Evolutionary conservation across 2,329 filamentous ascomycete genomes (phyloP).

Genomic region (Purpureocillium lavendulum): DNA sequence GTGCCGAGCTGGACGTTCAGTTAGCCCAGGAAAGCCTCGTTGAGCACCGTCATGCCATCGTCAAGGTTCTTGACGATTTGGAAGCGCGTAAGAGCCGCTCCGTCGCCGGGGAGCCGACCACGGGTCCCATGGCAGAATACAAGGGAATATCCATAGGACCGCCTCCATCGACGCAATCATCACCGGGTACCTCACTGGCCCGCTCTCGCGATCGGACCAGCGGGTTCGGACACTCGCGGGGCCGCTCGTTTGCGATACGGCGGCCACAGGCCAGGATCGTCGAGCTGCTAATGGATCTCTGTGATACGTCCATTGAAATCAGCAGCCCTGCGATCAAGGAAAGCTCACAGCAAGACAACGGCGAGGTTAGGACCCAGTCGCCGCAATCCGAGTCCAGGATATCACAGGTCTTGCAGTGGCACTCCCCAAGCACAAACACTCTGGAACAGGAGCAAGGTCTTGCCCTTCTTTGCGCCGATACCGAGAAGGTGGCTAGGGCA

Average conservation of each 20-base stretch:
- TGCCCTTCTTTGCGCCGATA: slow-evolving; percentile 80
- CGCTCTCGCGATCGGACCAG: slow-evolving; percentile 66
- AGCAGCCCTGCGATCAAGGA: slow-evolving; percentile 93
- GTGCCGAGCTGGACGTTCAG: slow-evolving; percentile 95
- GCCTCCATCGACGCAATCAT: slow-evolving; percentile 60
- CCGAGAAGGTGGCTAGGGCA: slow-evolving; percentile 70
- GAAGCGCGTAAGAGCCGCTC: slow-evolving; percentile 68
- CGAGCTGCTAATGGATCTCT: slow-evolving; percentile 87
- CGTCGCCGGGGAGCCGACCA: slow-evolving; percentile 43
- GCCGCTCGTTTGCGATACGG: slow-evolving; percentile 83
- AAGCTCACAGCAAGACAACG: slow-evolving; percentile 49
- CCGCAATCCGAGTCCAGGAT: slow-evolving; percentile 94
- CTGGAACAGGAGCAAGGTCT: slow-evolving; percentile 90
- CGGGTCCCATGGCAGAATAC: slow-evolving; percentile 64
- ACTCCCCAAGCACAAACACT: slow-evolving; percentile 84
- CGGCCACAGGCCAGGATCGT: slow-evolving; percentile 88
- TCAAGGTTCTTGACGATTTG: slow-evolving; percentile 87
- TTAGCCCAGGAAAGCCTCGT: slow-evolving; percentile 86
- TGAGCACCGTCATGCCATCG: slow-evolving; percentile 89
- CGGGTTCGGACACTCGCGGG: slow-evolving; percentile 71
- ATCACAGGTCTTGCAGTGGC: slow-evolving; percentile 91
- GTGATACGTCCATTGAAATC: slow-evolving; percentile 91
- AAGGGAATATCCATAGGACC: slow-evolving; percentile 81
- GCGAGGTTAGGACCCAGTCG: slow-evolving; percentile 85
- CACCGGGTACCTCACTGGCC: slow-evolving; percentile 62